phyloP scores from a whole-genome alignment of 306 rosid species.

The Canavalia ensiformis region DNA sequence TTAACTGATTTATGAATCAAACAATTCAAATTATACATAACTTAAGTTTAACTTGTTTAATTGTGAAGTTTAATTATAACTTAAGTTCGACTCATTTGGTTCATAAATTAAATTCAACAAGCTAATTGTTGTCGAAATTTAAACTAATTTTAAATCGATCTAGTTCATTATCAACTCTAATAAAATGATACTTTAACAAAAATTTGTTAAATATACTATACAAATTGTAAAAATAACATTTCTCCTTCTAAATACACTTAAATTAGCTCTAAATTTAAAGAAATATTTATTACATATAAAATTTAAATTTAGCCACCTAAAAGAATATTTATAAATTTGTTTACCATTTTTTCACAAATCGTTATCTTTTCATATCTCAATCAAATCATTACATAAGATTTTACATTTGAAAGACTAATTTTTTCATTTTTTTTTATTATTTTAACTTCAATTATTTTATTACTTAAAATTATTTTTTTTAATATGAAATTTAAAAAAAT shows the following conservation, averaged over 20 bases:
- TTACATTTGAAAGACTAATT: background rate
- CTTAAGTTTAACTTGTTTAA: no score
- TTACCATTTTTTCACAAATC: background rate
- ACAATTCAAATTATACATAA: no score
- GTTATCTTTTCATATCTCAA: background rate
- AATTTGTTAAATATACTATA: constrained; percentile 17
- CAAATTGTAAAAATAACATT: constrained; percentile 24
- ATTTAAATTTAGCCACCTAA: no score
- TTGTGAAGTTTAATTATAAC: no score
- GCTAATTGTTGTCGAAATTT: no score
- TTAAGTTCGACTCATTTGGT: no score
- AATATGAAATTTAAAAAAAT: background rate
- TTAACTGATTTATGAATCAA: no score
- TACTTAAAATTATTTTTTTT: background rate
- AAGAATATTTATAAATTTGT: background rate
- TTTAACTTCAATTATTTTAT: background rate
- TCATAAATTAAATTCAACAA: no score
- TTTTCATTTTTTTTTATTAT: background rate
- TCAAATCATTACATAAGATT: background rate
- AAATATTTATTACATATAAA: no score
- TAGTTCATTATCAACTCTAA: no score
- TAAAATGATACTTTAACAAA: constrained; percentile 21
- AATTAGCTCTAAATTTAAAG: no score
- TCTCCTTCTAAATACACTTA: background rate
- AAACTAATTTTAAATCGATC: no score